Base-by-base conservation (phyloP, 306 rosid species). In the Trichosanthes truncata region DNA sequence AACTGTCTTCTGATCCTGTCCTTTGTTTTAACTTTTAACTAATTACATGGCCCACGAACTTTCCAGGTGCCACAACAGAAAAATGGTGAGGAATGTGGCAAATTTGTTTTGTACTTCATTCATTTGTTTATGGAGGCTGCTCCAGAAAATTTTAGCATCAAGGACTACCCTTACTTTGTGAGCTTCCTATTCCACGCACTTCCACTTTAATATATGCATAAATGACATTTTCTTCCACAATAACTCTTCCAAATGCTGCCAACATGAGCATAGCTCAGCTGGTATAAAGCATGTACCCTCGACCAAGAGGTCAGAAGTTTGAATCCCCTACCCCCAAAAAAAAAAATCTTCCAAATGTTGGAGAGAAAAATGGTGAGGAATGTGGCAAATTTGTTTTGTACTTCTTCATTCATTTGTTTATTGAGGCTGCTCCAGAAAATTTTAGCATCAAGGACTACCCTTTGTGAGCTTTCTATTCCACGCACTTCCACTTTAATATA, bases 21-120 rank as follows among this genome's bases (percentile, higher is more conserved):
- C 18, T 18, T n/a, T 38, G 43, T 76, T 53, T 18, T 15, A 35
- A n/a, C 66, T 36, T 33, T 35, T 12, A 13, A 69, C 66, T 73
- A 48, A 73, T 52, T 43, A 31, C 33, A 40, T 12, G 23, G 31
- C 33, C 38, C 25, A 41, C 25, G 31, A 31, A 60, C 55, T 61
- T 53, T 86, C 81, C 78, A 93, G 97, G 97, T 93, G 29, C 97
- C 97, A 21, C 96, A 89, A 61, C 96, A 93, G 87, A 87, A 87
- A 80, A 87, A 89, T 81, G 91, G 82, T 36, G 84, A 82, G 46
- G 97, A 89, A 78, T 93, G 97, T 33, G 97, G 97, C 61, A 86
- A 79, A 77, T 93, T 89, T 40, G 93, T 89, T 84, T 92, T 93
- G 79, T 88, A 87, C 89, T 93, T 85, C 86, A 88, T 89, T 79